phyloP scores from a whole-genome alignment of 352 stramenopile genomes.

The Phytophthora kernoviae region DNA sequence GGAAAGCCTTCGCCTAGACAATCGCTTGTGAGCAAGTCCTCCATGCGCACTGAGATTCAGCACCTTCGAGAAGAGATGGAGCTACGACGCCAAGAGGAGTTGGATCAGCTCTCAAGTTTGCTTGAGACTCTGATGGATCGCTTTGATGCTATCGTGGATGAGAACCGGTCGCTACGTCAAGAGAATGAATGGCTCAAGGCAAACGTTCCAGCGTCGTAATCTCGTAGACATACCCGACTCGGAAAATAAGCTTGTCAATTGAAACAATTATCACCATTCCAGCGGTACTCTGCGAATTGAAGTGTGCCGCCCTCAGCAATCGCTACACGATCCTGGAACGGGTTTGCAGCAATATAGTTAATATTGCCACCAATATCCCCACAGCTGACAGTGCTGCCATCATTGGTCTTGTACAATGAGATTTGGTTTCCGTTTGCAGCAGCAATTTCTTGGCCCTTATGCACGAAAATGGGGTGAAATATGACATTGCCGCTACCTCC shows the following conservation, averaged over 20 bases:
- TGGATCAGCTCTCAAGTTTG: constrained; percentile 43
- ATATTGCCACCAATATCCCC: constrained; percentile 35
- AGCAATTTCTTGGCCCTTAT: constrained; percentile 31
- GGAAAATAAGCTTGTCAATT: constrained; percentile 13
- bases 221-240: not conserved
- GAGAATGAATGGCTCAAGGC: constrained; percentile 53
- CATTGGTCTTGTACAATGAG: constrained; percentile 42
- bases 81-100: constrained; percentile 34
- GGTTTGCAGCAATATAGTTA: constrained; percentile 40
- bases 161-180: constrained; percentile 39
- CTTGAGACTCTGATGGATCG: constrained; percentile 42
- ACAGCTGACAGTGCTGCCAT: constrained; percentile 41
- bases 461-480: constrained; percentile 58
- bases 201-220: constrained; percentile 31
- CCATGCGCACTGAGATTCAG: constrained; percentile 45
- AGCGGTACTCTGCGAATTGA: constrained; percentile 38
- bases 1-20: constrained; percentile 9
- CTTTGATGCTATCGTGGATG: constrained; percentile 43
- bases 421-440: constrained; percentile 38
- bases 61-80: constrained; percentile 45
- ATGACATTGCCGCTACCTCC: constrained; percentile 36
- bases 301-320: constrained; percentile 30
- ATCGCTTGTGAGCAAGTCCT: constrained; percentile 1
- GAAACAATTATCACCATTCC: constrained; percentile 13
- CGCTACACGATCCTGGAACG: constrained; percentile 40